Conservation (phyloP, 108 stramenopile species). For the Fistulifera solaris region DNA sequence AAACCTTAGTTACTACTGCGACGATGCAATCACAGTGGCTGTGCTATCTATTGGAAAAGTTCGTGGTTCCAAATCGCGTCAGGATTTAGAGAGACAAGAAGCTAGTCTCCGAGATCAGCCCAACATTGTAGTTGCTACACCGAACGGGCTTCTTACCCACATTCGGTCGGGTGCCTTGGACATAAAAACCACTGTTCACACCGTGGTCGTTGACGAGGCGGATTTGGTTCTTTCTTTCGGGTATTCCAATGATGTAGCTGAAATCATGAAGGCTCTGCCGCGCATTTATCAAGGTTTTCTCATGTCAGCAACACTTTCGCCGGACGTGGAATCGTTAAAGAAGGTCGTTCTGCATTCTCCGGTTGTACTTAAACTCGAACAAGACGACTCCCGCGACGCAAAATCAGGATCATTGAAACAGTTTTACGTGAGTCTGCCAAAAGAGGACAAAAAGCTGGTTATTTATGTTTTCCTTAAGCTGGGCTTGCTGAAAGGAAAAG, state of each 20-base stretch:
- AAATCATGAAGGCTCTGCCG: slow-evolving; percentile 79
- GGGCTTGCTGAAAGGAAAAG: slow-evolving; percentile 91
- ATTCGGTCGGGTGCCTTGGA: slow-evolving; percentile 41
- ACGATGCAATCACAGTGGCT: slow-evolving; percentile 68
- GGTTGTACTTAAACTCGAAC: slow-evolving; percentile 89
- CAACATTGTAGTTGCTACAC: slow-evolving; percentile 69
- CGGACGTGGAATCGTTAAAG: slow-evolving; percentile 88
- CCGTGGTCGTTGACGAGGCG: slow-evolving; percentile 96
- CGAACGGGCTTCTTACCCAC: slow-evolving; percentile 66
- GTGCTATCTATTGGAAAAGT: slow-evolving; percentile 49
- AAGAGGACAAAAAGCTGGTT: slow-evolving; percentile 85
- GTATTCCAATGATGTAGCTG: slow-evolving; percentile 85
- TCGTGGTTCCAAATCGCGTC: slow-evolving; percentile 26
- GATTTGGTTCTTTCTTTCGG: slow-evolving; percentile 96
- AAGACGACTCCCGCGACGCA: slow-evolving; percentile 40
- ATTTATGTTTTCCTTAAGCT: slow-evolving; percentile 90
- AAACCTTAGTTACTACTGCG: slow-evolving; percentile 86
- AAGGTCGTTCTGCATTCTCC: slow-evolving; percentile 90
- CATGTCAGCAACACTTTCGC: slow-evolving; percentile 93
- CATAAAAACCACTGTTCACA: slow-evolving; percentile 61
- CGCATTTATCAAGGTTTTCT: slow-evolving; percentile 94
- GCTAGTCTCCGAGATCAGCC: slow-evolving; percentile 72
- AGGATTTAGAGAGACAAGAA: slow-evolving; percentile 49
- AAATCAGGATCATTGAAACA: slow-evolving; percentile 73
- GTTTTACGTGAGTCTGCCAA: slow-evolving; percentile 74